These are phyloP conservation scores for Entelexis sorbosivorans DNA, from an alignment of 1,139 yeast genomes.

Conservation along the genomic window DNA sequence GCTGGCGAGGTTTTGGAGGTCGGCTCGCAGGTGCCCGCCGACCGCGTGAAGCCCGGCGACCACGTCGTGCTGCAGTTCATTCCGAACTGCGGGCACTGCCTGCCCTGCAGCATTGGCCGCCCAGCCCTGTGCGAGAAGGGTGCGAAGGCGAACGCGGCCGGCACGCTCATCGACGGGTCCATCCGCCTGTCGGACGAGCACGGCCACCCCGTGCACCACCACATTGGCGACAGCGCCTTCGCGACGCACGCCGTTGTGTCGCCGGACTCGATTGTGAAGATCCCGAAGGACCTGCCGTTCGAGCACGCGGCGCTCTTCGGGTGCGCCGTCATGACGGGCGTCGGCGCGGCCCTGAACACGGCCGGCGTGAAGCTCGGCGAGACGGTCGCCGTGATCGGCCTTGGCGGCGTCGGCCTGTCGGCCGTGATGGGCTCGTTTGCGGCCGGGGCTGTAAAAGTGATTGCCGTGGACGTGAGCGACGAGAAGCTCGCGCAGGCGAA, in stretches of 20 bases:
- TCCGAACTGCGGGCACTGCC: constrained; percentile 20
- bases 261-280: constrained; percentile 19
- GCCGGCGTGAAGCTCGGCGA: constrained; percentile 87
- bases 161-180: constrained; percentile 19
- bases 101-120: constrained; percentile 18
- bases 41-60: constrained; percentile 17
- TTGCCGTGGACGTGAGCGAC: constrained; percentile 78
- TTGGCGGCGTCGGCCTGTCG: constrained; percentile 92
- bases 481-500: constrained; percentile 73
- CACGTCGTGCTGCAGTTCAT: constrained; percentile 19
- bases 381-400: constrained; percentile 90
- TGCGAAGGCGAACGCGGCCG: constrained; percentile 17
- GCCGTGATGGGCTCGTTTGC: constrained; percentile 88
- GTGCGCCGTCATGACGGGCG: constrained; percentile 97
- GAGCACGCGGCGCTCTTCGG: constrained; percentile 21
- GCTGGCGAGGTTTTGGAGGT: constrained; percentile 17
- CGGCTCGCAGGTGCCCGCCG: constrained; percentile 15
- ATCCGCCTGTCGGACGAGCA: constrained; percentile 12
- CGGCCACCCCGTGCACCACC: constrained; percentile 18
- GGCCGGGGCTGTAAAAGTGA: constrained; percentile 69
- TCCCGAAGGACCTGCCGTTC: constrained; percentile 13
- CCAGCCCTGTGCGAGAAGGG: constrained; percentile 19
- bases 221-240: constrained; percentile 19
- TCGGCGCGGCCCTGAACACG: constrained; percentile 92
- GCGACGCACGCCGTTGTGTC: constrained; percentile 20